Conservation (phyloP, 208 protist species). For the Trypanosoma mega region DNA sequence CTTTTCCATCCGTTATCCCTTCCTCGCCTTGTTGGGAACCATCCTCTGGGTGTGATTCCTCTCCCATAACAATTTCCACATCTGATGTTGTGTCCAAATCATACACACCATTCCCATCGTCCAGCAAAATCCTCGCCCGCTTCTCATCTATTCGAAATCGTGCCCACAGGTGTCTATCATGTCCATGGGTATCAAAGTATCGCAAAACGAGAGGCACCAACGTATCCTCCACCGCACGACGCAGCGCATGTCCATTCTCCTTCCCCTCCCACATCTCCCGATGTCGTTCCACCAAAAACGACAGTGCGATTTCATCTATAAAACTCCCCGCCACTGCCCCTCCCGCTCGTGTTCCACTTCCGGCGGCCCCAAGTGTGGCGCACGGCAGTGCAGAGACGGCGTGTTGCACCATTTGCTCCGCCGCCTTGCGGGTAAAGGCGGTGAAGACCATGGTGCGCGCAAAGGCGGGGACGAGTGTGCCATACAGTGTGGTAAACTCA, state of each 20-base stretch:
- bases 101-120: slow-evolving; percentile 5
- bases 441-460: slow-evolving; percentile 61
- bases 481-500: slow-evolving; percentile 67
- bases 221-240: slow-evolving; percentile 54
- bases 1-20: slow-evolving; percentile 6
- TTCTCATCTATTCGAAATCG: slow-evolving; percentile 30
- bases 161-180: slow-evolving; percentile 26
- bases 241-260: slow-evolving; percentile 72
- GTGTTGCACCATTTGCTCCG: slow-evolving; percentile 52
- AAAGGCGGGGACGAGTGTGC: slow-evolving; percentile 58
- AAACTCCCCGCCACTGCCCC: slow-evolving; percentile 34
- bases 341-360: neutral
- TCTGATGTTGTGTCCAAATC: no score
- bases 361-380: slow-evolving; percentile 5
- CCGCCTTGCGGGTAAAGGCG: slow-evolving; percentile 42
- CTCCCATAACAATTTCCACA: no score
- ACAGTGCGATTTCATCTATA: slow-evolving; percentile 57
- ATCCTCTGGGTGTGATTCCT: slow-evolving; percentile 11
- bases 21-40: neutral
- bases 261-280: slow-evolving; percentile 44
- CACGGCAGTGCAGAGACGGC: slow-evolving; percentile 54
- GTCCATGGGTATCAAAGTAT: slow-evolving; percentile 36
- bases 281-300: slow-evolving; percentile 55
- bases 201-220: slow-evolving; percentile 50
- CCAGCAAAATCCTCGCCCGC: slow-evolving; percentile 25